Base-by-base conservation (phyloP, 169 alveolate genomes). In the Plasmodium vinckei region DNA sequence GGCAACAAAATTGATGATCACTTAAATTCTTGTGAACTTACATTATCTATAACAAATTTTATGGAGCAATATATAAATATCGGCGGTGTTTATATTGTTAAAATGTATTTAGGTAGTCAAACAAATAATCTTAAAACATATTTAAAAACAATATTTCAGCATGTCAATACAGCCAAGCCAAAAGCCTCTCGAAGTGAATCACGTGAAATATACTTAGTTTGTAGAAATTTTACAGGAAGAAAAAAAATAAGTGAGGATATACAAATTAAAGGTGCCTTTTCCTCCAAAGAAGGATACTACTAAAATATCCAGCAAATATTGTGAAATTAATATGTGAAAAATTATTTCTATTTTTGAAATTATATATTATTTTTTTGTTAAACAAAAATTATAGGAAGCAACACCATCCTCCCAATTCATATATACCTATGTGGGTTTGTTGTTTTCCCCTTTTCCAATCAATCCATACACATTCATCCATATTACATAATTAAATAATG, bases 1-100 rank as follows among this genome's bases (percentile, higher is more conserved):
- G 96, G 96, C 0, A 72, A 92, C 51, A 94, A 94, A 79, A 88
- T 87, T 71, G 96, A 94, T 60, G 96, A 94, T 68, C 96, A 94
- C 75, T 60, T 92, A 73, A 94, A 94, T 88, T 92, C 95, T 23
- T 88, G 94, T 64, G 96, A 94, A 79, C 92, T 94, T 19, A 89
- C 94, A 21, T 73, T 94, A 91, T 91, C 92, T 53, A 94, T 94
- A 33, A 92, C 95, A 1, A 53, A 87, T 42, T 91, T 94, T 39
- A 94, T 94, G 96, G 96, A 94, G 63, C 69, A 88, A 44, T 56
- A 87, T 57, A 94, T 94, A 44, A 92, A 94, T 23, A 92, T 92
- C 23, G 95, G 94, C 1, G 96, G 96, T n/a, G 57, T 91, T 19
- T 94, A 92, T 86, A 94, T 94, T 23, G 96, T 94, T 17, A 94